Conservation (phyloP, 371 early-diverging fungal genomes). For the Capillidium heterosporum region DNA sequence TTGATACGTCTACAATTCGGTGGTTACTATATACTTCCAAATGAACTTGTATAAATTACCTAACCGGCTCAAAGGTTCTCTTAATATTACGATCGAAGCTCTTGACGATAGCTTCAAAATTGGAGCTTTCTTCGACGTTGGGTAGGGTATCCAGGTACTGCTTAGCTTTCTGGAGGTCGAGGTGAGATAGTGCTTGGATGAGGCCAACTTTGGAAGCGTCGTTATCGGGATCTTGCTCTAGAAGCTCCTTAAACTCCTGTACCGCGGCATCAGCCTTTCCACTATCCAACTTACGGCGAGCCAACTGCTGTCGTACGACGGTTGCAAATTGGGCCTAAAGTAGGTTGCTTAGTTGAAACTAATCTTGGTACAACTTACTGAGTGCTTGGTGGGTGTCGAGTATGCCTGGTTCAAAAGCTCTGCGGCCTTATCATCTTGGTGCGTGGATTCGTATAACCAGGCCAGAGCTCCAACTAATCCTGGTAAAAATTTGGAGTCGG, state of each 20-base stretch:
- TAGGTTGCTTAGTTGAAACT: not conserved
- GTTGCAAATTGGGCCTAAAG: not conserved
- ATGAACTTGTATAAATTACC: not conserved
- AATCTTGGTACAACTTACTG: not conserved
- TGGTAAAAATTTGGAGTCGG: not conserved
- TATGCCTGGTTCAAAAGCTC: not conserved
- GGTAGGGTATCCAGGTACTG: conserved; percentile 1
- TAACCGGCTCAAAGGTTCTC: too few relatives aligned
- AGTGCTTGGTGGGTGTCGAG: not conserved
- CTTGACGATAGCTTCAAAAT: not conserved
- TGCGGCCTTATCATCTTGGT: not conserved
- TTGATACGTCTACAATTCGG: too few relatives aligned
- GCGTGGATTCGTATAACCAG: not conserved
- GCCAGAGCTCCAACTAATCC: conserved; percentile 5
- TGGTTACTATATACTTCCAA: not conserved
- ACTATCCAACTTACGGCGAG: not conserved
- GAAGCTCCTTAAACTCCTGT: not conserved
- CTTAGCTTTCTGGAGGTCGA: not conserved
- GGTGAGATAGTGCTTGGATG: not conserved
- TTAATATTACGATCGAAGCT: not conserved
- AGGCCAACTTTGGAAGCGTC: not conserved
- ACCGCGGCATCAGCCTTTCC: not conserved
- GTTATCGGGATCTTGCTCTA: not conserved
- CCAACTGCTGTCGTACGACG: not conserved
- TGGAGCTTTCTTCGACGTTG: not conserved